phyloP scores from a whole-genome alignment of 1,284 basidiomycete genomes.

The Singerocomus inundabilis region DNA sequence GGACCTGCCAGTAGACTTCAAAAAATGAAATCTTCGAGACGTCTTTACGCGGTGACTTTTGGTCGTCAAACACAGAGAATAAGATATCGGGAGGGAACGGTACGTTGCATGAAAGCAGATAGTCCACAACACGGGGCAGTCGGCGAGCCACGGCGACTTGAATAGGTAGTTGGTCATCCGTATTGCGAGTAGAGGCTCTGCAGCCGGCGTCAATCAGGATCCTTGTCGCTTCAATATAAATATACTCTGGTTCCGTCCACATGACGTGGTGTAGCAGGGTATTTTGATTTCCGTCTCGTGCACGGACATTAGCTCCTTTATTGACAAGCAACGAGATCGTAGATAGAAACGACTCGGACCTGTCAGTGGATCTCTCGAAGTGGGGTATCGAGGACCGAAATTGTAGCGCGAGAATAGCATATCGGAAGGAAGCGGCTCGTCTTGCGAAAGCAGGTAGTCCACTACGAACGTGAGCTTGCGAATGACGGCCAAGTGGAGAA shows the following conservation, averaged over 20 bases:
- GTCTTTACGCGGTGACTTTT: too few species aligned
- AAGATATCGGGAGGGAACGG: neutral
- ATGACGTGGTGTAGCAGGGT: neutral
- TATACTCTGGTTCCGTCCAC: accelerated
- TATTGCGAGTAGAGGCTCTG: neutral
- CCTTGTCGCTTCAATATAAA: neutral
- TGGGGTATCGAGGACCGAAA: too few species aligned
- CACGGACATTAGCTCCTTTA: neutral
- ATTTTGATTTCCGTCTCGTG: neutral
- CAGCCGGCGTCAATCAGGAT: neutral
- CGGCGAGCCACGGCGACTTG: neutral
- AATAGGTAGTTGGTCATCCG: too few species aligned
- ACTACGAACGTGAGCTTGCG: conserved; percentile 4
- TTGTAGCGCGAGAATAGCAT: too few species aligned
- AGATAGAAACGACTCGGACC: too few species aligned
- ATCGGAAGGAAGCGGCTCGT: too few species aligned
- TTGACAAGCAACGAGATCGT: neutral
- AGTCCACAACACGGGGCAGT: conserved; percentile 3
- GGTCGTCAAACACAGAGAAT: neutral
- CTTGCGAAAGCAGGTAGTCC: conserved; percentile 4
- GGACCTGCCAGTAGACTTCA: too few species aligned
- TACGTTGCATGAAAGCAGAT: neutral
- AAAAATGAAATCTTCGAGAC: too few species aligned
- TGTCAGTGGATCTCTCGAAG: too few species aligned
- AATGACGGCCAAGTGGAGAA: too few species aligned